Percentiles rank a stretch among this genome's conserved stretches.
Conservation (phyloP, 2,329 filamentous ascomycete species). For the Didymella pomorum region DNA sequence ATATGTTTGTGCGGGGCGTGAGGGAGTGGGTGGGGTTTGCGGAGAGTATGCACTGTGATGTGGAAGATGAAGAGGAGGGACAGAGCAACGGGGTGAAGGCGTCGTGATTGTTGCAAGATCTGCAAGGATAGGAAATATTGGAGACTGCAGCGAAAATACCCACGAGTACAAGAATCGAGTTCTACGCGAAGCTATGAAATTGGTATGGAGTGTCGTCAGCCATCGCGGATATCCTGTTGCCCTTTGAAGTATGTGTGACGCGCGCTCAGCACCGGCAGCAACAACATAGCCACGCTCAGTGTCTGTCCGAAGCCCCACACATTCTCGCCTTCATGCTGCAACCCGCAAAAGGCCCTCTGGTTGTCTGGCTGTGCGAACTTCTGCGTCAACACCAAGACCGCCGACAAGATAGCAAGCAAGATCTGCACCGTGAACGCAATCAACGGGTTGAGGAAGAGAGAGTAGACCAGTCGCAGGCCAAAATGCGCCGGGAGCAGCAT, state of each 20-base stretch:
- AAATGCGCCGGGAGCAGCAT: constrained; percentile 20
- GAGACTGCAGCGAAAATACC: constrained; percentile 1
- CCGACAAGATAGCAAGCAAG: constrained; percentile 33
- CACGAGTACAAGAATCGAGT: not conserved
- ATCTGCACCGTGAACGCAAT: constrained; percentile 41
- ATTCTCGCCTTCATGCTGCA: constrained; percentile 39
- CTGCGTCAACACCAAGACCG: constrained; percentile 37
- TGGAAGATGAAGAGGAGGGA: constrained; percentile 21
- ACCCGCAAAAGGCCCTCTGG: constrained; percentile 29
- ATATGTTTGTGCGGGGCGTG: constrained; percentile 77
- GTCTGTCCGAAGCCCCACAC: constrained; percentile 45
- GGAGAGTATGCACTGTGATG: constrained; percentile 57
- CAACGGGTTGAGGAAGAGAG: constrained; percentile 40
- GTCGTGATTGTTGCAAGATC: not conserved
- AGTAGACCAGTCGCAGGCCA: constrained; percentile 28
- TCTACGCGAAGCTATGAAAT: not conserved
- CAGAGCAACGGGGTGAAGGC: not conserved
- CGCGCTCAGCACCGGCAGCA: constrained; percentile 38
- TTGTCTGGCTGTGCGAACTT: constrained; percentile 39
- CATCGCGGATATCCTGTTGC: constrained; percentile 31
- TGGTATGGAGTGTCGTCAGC: not conserved
- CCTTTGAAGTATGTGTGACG: constrained; percentile 41
- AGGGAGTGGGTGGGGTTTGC: constrained; percentile 83
- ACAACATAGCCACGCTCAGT: constrained; percentile 41
- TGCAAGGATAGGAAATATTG: too few species aligned